Evolutionary conservation across 768 basidiomycete species (phyloP).

Genomic region (Macrolepiota albuminosa): DNA sequence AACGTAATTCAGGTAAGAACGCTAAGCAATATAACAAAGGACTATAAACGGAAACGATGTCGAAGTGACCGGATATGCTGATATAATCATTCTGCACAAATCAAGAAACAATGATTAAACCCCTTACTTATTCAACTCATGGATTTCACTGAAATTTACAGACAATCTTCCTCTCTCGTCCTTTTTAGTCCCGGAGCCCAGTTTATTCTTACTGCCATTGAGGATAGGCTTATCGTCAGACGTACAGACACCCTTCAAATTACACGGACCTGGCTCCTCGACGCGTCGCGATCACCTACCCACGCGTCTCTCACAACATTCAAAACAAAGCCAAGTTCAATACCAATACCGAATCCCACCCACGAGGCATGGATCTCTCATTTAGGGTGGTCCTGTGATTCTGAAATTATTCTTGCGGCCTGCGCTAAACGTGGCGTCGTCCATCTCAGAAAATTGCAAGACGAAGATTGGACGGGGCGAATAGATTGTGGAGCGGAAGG

Average conservation of each 20-base stretch:
- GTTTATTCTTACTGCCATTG: constrained; percentile 76
- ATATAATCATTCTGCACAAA: too few relatives aligned
- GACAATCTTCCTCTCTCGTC: constrained; percentile 65
- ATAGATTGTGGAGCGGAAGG: constrained; percentile 81
- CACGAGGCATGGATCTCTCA: constrained; percentile 57
- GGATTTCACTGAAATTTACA: constrained; percentile 88
- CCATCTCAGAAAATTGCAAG: constrained; percentile 73
- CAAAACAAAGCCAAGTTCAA: constrained; percentile 24
- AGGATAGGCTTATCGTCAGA: constrained; percentile 78
- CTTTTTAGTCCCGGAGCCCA: constrained; percentile 84
- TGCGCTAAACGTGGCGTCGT: constrained; percentile 69
- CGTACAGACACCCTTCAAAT: constrained; percentile 83
- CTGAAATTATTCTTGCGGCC: constrained; percentile 80
- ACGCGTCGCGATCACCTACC: constrained; percentile 49
- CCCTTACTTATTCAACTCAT: constrained; percentile 28
- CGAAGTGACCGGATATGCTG: too few relatives aligned
- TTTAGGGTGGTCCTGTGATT: constrained; percentile 83
- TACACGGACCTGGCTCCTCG: constrained; percentile 72
- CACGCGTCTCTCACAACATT: constrained; percentile 34
- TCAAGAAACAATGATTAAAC: too few relatives aligned
- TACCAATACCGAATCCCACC: constrained; percentile 17
- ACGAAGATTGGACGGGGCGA: constrained; percentile 73
- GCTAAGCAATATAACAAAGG: too few relatives aligned
- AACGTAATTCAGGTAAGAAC: too few relatives aligned
- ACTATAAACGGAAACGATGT: too few relatives aligned